A percentile compares a stretch with the other conserved stretches of the same genome.
phyloP scores from a whole-genome alignment of 2,329 filamentous ascomycete species.

The Monosporascus sp. region DNA sequence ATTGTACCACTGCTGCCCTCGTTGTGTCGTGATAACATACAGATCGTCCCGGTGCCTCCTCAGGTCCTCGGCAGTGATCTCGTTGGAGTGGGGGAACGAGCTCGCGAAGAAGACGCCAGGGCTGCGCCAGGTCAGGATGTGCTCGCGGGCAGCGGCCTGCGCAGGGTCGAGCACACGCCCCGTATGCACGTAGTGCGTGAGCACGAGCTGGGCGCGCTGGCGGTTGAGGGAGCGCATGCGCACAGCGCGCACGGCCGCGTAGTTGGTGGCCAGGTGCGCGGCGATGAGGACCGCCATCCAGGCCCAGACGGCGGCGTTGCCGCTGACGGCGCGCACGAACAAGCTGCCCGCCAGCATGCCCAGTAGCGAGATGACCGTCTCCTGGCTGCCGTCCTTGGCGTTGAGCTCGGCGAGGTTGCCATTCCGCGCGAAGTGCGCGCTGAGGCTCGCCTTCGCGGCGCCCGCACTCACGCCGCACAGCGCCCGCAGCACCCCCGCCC shows the following conservation, averaged over 20 bases:
- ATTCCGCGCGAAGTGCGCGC: slow-evolving; percentile 82
- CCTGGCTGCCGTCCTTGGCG: slow-evolving; percentile 85
- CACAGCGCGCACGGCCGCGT: slow-evolving; percentile 77
- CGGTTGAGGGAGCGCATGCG: slow-evolving; percentile 80
- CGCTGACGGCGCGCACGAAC: slow-evolving; percentile 71
- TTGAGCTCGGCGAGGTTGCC: slow-evolving; percentile 92
- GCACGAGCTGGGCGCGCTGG: slow-evolving; percentile 77
- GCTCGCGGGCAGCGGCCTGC: slow-evolving; percentile 60
- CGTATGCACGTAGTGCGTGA: slow-evolving; percentile 51
- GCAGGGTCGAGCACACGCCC: slow-evolving; percentile 55
- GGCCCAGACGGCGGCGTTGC: slow-evolving; percentile 66
- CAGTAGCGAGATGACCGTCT: slow-evolving; percentile 83
- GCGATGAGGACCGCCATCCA: slow-evolving; percentile 67
- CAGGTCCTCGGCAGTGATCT: slow-evolving; percentile 33
- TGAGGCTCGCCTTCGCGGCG: slow-evolving; percentile 84
- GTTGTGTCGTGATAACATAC: slow-evolving; percentile 59
- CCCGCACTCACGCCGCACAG: slow-evolving; percentile 88
- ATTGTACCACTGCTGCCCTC: slow-evolving; percentile 5
- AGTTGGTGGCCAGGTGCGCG: slow-evolving; percentile 79
- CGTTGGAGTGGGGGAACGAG: slow-evolving; percentile 11
- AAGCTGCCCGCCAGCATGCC: slow-evolving; percentile 82
- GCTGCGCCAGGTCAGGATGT: slow-evolving; percentile 54
- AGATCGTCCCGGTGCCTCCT: slow-evolving; percentile 42
- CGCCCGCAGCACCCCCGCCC: slow-evolving; percentile 46
- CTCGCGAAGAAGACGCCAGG: slow-evolving; percentile 37